Evolutionary conservation across 2,329 filamentous ascomycete species (phyloP), one percentile per base, ranked within the genome.

Genomic region (Fusarium paranaense): DNA sequence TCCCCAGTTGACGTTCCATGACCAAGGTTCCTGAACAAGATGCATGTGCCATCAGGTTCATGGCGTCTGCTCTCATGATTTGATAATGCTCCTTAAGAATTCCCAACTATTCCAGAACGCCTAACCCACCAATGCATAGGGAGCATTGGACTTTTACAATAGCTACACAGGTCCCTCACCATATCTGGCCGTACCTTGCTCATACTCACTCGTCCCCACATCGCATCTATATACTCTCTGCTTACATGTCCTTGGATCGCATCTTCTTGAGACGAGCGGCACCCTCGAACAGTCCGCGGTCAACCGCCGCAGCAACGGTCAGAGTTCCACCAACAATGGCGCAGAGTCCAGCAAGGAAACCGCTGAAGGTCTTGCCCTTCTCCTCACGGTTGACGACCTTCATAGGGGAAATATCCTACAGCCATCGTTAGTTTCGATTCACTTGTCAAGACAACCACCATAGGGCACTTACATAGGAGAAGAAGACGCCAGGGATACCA

Each of bases 321-420:
- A 99, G 85, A 0, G 97, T 99, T 76, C 97, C 97, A 71, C 97
- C 97, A 60, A 99, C 92, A 70, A 98, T 93, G 40, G 96, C 96
- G 82, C 97, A 99, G 22, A 99, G 90, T 57, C 97, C 97, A 1
- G 97, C 96, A 67, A 99, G 84, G 87, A 99, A 99, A 20, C 94
- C 94, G 1, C 94, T 91, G 82, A 99, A 97, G 6, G 93, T 93
- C 87, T 98, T 98, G 70, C 92, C 87, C 56, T 94, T 91, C 76
- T 94, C 93, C 86, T 99, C 97, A 64, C 95, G 93, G 87, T 99
- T 99, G 85, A 99, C 93, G 70, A 99, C 96, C 86, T 98, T 99
- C 97, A 99, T 99, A 6, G 97, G 97, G 3, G 96, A 98, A 82
- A 99, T 99, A 79, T 99, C 97, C 93, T 95, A 30, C 5, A 33